Evolutionary conservation across 208 protist species (phyloP).

Genomic region (Wallacemonas sp.): DNA sequence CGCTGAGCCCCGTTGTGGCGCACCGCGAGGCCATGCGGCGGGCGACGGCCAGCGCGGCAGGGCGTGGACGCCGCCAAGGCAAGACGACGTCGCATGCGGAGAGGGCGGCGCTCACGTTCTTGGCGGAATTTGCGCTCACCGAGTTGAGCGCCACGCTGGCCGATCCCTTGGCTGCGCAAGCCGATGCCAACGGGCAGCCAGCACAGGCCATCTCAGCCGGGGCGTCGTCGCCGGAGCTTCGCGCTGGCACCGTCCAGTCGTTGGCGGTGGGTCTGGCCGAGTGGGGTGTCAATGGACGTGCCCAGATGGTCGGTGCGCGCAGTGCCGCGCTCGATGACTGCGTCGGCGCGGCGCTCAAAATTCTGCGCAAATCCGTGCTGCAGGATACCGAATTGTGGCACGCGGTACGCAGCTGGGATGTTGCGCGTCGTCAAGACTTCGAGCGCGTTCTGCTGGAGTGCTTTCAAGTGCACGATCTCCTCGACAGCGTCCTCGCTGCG

Average conservation of each 20-base stretch:
- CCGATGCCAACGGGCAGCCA: no score
- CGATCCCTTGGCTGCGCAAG: no score
- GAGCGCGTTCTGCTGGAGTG: conserved; percentile 41
- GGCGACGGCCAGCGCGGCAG: neutral
- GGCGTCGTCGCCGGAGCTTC: no score
- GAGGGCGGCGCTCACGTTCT: conserved; percentile 14
- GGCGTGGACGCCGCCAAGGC: neutral
- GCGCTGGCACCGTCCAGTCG: no score
- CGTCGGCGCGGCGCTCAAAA: conserved; percentile 29
- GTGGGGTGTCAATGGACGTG: conserved; percentile 19
- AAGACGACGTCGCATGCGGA: neutral
- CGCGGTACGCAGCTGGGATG: conserved; percentile 36
- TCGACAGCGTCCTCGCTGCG: conserved; percentile 38
- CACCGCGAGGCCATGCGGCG: conserved; percentile 22
- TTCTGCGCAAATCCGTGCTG: conserved; percentile 59
- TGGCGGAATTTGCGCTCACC: conserved; percentile 7
- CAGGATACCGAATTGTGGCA: conserved; percentile 56
- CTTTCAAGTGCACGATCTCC: conserved; percentile 39
- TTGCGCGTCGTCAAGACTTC: conserved; percentile 41
- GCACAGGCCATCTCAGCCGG: no score
- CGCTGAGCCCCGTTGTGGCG: conserved; percentile 44
- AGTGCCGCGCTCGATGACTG: conserved; percentile 23
- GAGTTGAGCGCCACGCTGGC: conserved; percentile 15
- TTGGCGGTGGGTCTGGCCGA: conserved; percentile 30
- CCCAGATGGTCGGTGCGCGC: neutral